Base-by-base conservation (phyloP, 2,329 filamentous ascomycete genomes). In the Ceratocystis eucalypticola region DNA sequence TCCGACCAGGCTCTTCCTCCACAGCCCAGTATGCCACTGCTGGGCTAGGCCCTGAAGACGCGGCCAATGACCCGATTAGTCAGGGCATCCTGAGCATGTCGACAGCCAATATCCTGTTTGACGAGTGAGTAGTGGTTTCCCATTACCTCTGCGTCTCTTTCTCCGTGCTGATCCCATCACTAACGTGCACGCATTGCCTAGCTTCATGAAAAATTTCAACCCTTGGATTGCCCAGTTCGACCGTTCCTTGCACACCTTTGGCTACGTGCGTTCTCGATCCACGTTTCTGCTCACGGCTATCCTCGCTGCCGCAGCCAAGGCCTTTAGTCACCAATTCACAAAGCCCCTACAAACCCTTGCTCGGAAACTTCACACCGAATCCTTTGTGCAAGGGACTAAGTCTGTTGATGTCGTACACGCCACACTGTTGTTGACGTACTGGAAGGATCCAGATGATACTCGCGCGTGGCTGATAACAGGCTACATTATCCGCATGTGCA, bases 211-310 rank as follows among this genome's bases (percentile, higher is more conserved):
- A 30, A 74, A 73, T 62, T 70, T 77, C 28, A 77, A 77, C 62
- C 74, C 75, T 0, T 77, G 75, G n/a, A 75, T 77, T 25, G 73
- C 73, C 67, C 76, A 77, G 64, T 70, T 78, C 10, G 76, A 77
- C 62, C 75, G 74, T 2, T 66, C 64, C 1, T 65, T 77, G 17
- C 75, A 77, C 65, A 77, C 74, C 1, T 73, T 77, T 30, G 64
- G 71, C n/a, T 74, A 74, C 50, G 72, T 77, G 4, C 71, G 73
- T 8, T 70, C 71, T 53, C 71, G 71, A 33, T 77, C 75, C 1
- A 65, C 75, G 3, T 77, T 77, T 62, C 71, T 77, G 10, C 71
- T 77, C 5, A 73, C 72, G 3, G 57, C 71, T 22, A 70, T 76
- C 8, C 70, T 77, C 15, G 70, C 73, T 10, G 74, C 73, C 5